These are phyloP conservation scores for Westerdykella aurantiaca DNA, from an alignment of 2,329 filamentous ascomycete species.

Conservation along the genomic window DNA sequence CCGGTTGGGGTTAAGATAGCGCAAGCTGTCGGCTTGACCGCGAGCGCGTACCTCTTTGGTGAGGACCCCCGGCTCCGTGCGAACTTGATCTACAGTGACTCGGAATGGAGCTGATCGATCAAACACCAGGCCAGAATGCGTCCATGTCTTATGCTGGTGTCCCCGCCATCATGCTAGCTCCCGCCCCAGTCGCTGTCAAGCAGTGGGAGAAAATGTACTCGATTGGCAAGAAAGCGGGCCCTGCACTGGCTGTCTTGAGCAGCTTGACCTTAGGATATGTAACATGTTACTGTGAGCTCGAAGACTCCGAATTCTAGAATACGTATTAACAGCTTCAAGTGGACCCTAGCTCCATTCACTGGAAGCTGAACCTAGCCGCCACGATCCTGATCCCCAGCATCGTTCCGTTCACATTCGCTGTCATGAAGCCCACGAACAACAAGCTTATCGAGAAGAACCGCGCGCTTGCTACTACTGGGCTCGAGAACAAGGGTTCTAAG, in stretches of 20 bases:
- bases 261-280: constrained; percentile 44
- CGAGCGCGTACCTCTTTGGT: constrained; percentile 45
- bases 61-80: constrained; percentile 4
- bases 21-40: constrained; percentile 49
- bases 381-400: constrained; percentile 43
- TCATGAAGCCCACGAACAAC: constrained; percentile 46
- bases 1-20: constrained; percentile 39
- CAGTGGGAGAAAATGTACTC: constrained; percentile 49
- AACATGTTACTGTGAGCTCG: constrained; percentile 38
- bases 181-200: constrained; percentile 49
- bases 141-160: constrained; percentile 41
- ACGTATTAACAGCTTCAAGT: constrained; percentile 14
- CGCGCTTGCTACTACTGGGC: constrained; percentile 32
- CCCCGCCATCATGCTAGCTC: constrained; percentile 52
- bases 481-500: constrained; percentile 38
- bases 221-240: constrained; percentile 38
- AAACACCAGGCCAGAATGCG: constrained; percentile 27
- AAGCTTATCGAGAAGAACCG: constrained; percentile 45
- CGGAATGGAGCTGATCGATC: neutral
- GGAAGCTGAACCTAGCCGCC: constrained; percentile 45
- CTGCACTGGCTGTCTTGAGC: constrained; percentile 38
- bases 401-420: constrained; percentile 48
- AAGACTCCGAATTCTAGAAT: neutral
- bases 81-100: neutral
- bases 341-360: constrained; percentile 26